Evolutionary conservation across 805 yeast genomes (phyloP), one percentile per base, ranked within the genome.

Genomic region (Starmerella potacharoeniae): DNA sequence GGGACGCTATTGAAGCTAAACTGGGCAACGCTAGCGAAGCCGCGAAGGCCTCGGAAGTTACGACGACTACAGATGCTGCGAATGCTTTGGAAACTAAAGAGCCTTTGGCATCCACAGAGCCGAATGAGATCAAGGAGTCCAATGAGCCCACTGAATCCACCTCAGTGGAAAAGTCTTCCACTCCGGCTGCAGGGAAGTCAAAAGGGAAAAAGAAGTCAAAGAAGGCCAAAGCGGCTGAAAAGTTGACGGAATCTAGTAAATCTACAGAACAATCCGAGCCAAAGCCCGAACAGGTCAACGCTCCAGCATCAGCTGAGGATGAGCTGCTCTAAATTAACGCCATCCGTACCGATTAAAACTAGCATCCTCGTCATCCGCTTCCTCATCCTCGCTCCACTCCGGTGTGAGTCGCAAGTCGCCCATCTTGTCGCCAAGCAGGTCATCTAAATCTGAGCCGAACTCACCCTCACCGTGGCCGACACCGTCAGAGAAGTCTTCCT

Each of bases 301-400:
- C 31, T 13, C 28, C n/a, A 17, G 14, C 7, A 4, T 28, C 50
- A 13, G 51, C 17, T 9, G 49, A 39, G 9, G 52, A 51, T 34
- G 56, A 52, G 39, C 39, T 52, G 17, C 44, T 52, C 4, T 45
- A n/a, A 40, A 16, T 37, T 49, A 50, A 6, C 53, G 41, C 60
- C 58, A 53, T 17, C 58, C 58, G 33, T 55, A 55, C 4, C 53
- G 46, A 11, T 42, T 45, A 16, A 42, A 55, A 14, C 40, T 30
- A 5, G 37, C 36, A 9, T 50, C 49, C 11, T 22, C 49, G 17
- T 46, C 54, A 28, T 30, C 45, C 16, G n/a, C 52, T 6, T 17
- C 42, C 5, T 48, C 55, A 8, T 58, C 67, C 36, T 62, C 68
- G 49, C 65, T 61, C 66, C 67, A 63, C 40, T 61, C 53, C 1